These are phyloP conservation scores for Neurospora hispaniola DNA, from an alignment of 495 filamentous ascomycete species.

Conservation along the genomic window DNA sequence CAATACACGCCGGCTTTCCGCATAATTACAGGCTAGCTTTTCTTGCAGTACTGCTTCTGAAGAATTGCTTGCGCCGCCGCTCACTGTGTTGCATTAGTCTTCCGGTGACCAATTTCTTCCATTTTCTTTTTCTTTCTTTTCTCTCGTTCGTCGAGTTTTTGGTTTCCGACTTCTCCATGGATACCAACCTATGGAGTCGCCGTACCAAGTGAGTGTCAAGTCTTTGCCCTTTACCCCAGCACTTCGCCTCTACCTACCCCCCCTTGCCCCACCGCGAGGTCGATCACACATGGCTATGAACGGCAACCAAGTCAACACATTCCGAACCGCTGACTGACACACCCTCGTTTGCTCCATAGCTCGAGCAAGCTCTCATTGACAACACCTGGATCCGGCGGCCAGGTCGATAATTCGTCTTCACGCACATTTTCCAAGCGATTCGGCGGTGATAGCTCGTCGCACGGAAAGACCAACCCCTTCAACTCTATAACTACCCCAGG, in stretches of 20 bases:
- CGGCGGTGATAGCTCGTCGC: slow-evolving; percentile 64
- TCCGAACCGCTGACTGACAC: slow-evolving; percentile 3
- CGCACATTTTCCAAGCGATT: slow-evolving; percentile 64
- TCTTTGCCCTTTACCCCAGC: background rate
- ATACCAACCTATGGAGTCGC: slow-evolving; percentile 66
- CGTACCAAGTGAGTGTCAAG: slow-evolving; percentile 68
- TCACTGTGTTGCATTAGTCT: slow-evolving; percentile 1
- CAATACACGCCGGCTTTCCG: background rate
- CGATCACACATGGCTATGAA: background rate
- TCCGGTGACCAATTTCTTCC: slow-evolving; percentile 3
- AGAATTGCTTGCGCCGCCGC: background rate
- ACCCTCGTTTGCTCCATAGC: slow-evolving; percentile 33
- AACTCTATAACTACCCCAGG: slow-evolving; percentile 65
- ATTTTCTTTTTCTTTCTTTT: slow-evolving; percentile 1
- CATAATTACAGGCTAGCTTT: background rate
- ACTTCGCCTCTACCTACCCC: slow-evolving; percentile 1
- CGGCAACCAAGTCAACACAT: background rate
- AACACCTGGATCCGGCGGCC: slow-evolving; percentile 48
- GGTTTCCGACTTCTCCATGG: slow-evolving; percentile 28
- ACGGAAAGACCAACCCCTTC: slow-evolving; percentile 79
- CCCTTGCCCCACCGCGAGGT: background rate
- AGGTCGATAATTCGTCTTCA: slow-evolving; percentile 53
- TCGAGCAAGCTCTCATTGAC: slow-evolving; percentile 84
- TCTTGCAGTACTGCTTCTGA: background rate
- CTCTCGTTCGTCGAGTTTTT: slow-evolving; percentile 15